phyloP scores from a whole-genome alignment of 2,329 filamentous ascomycete genomes.

The Clonostachys solani region DNA sequence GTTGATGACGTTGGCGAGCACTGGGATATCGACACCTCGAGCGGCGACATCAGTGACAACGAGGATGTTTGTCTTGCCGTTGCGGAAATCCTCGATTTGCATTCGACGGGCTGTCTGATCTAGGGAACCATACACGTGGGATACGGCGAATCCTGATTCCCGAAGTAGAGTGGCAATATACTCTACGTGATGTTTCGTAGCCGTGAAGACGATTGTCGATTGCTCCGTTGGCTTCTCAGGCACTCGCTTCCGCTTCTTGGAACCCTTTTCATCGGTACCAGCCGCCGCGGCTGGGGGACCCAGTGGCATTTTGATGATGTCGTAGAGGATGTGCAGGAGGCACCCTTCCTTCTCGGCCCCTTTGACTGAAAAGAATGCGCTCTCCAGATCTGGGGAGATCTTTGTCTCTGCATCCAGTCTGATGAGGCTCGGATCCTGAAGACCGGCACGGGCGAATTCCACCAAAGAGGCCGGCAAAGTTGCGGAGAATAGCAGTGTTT shows the following conservation, averaged over 20 bases:
- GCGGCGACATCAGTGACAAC: conserved; percentile 97
- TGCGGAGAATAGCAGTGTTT: conserved; percentile 92
- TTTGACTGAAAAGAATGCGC: conserved; percentile 91
- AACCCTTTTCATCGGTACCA: conserved; percentile 35
- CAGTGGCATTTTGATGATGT: conserved; percentile 87
- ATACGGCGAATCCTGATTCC: conserved; percentile 79
- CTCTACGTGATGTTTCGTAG: conserved; percentile 97
- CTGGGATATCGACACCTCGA: conserved; percentile 94
- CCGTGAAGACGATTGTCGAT: conserved; percentile 91
- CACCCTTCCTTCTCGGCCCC: conserved; percentile 91
- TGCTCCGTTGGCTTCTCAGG: conserved; percentile 72
- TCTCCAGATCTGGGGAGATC: conserved; percentile 92
- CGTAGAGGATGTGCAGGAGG: conserved; percentile 80
- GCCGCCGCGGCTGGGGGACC: conserved; percentile 52
- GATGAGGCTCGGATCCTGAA: conserved; percentile 88
- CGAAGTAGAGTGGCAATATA: conserved; percentile 81
- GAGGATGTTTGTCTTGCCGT: conserved; percentile 80
- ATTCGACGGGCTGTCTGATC: conserved; percentile 92
- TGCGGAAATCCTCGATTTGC: conserved; percentile 86
- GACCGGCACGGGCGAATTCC: conserved; percentile 88
- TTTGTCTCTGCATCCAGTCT: conserved; percentile 93
- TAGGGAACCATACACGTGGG: conserved; percentile 90
- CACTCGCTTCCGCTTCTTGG: conserved; percentile 70
- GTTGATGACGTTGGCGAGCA: conserved; percentile 96
- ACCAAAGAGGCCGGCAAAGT: conserved; percentile 91